Conservation (phyloP, 2,329 filamentous ascomycete species). For the Diaporthe longicolla region DNA sequence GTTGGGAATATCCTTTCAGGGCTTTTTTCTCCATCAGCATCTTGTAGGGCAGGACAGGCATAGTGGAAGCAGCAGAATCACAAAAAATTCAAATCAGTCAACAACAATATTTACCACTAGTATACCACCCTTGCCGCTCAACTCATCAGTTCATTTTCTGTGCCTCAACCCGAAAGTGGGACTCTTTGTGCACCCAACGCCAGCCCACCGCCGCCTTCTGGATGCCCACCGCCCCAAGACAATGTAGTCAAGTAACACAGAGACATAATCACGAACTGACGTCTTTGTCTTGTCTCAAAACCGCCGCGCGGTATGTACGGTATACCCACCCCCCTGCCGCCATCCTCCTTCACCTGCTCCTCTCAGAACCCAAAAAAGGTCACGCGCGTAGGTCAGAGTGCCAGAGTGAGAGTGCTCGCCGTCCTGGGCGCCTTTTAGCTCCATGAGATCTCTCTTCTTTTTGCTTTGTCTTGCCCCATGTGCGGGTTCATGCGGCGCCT, state of each 20-base stretch:
- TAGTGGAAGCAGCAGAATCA: constrained; percentile 18
- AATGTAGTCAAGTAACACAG: constrained; percentile 22
- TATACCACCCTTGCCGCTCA: neutral
- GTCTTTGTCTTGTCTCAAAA: constrained; percentile 28
- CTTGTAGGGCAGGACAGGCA: constrained; percentile 8
- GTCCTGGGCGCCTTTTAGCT: constrained; percentile 7
- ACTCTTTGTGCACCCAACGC: constrained; percentile 10
- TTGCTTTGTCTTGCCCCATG: constrained; percentile 22
- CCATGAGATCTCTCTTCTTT: neutral
- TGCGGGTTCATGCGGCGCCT: constrained; percentile 22
- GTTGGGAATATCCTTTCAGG: constrained; percentile 29
- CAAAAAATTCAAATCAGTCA: neutral
- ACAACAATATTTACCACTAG: neutral
- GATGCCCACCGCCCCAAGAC: neutral
- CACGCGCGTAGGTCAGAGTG: neutral
- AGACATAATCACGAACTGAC: constrained; percentile 30
- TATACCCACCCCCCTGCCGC: too few species aligned
- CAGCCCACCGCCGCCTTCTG: constrained; percentile 1
- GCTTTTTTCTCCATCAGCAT: constrained; percentile 18
- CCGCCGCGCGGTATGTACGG: neutral
- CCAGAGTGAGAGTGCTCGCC: constrained; percentile 15
- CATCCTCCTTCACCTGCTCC: neutral
- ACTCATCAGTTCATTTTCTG: neutral
- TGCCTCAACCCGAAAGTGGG: constrained; percentile 4
- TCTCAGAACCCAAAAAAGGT: neutral